Base-by-base conservation (phyloP, 169 alveolate species). In the Eimeria praecox region DNA sequence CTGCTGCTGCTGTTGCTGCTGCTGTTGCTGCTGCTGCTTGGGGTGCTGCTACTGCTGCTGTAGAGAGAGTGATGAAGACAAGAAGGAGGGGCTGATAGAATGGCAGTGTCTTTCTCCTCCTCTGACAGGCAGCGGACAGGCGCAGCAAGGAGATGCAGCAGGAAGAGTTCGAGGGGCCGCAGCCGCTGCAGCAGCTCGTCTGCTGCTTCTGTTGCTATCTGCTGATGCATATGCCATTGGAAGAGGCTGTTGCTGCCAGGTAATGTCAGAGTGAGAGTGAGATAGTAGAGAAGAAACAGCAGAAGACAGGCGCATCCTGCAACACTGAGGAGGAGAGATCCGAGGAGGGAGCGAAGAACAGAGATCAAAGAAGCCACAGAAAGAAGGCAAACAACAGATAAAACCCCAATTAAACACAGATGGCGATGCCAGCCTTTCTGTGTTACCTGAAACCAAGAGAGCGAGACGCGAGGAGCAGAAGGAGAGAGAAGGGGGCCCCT, bases 191-290 rank as follows among this genome's bases (percentile, higher is more conserved):
- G 80, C 92, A 85, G 35, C 42, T 85, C 92, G 5, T 59, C 78
- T 12, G 92, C 80, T 35, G 92, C 92, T 30, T 85, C 92, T 59
- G 92, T 52, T 56, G 71, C 78, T 24, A 85, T 54, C 92, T 85
- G 92, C 92, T 85, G 78, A 77, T 85, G 92, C 92, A 59, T 56
- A 16, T 85, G 33, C 92, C 92, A 85, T 35, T 85, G 92, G 35
- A 85, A 85, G 78, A 56, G 4, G 38, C 78, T 6, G 80, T 85
- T 85, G 92, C 92, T 56, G 78, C 92, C 92, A 0, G 92, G 92
- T 77, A 85, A 35, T 16, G 78, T 69, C 54, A 85, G 92, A 56
- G 92, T 78, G 10, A 56, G 80, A 22, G 92, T 85, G 40, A 85
- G 78, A 46, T 24, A 85, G 59, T 85, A 85, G 35, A 85, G 40